These are phyloP conservation scores for Pseudocercospora fijiensis DNA, from an alignment of 2,329 filamentous ascomycete species.

Conservation along the genomic window DNA sequence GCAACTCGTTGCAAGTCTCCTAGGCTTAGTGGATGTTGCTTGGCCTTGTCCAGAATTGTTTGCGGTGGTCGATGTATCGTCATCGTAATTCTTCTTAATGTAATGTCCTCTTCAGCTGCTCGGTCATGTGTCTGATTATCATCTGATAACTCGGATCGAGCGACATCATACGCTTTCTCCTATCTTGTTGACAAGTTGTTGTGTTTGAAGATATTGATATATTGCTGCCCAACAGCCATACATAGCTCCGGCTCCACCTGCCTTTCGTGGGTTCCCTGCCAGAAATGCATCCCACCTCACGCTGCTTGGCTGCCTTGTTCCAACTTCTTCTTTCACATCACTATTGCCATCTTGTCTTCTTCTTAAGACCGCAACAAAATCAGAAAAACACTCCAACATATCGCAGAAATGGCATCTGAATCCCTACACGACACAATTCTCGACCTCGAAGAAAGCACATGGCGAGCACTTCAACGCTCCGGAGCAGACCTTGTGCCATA, in stretches of 20 bases:
- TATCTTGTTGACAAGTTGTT: too few relatives aligned
- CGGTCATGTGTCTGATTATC: too few relatives aligned
- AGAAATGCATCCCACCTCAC: neutral
- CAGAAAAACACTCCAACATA: neutral
- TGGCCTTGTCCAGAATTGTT: neutral
- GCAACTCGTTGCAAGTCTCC: neutral
- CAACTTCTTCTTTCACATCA: neutral
- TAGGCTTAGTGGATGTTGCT: neutral
- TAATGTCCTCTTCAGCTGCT: too few relatives aligned
- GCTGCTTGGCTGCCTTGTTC: neutral
- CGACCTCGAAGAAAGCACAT: conserved; percentile 34
- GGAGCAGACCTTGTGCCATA: conserved; percentile 32
- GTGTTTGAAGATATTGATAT: too few relatives aligned
- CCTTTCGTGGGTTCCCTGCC: conserved; percentile 1
- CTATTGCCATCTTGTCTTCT: neutral
- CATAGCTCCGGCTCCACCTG: neutral
- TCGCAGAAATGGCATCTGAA: neutral
- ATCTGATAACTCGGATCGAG: too few relatives aligned
- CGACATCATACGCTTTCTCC: too few relatives aligned
- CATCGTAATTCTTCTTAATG: neutral
- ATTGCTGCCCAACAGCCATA: neutral
- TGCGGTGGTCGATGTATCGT: neutral
- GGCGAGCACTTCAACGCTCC: conserved; percentile 30
- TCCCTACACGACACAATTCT: conserved; percentile 27
- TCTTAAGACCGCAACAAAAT: neutral